These are phyloP conservation scores for Aspergillus spinulosporus DNA, from an alignment of 2,329 filamentous ascomycete species.

Conservation along the genomic window DNA sequence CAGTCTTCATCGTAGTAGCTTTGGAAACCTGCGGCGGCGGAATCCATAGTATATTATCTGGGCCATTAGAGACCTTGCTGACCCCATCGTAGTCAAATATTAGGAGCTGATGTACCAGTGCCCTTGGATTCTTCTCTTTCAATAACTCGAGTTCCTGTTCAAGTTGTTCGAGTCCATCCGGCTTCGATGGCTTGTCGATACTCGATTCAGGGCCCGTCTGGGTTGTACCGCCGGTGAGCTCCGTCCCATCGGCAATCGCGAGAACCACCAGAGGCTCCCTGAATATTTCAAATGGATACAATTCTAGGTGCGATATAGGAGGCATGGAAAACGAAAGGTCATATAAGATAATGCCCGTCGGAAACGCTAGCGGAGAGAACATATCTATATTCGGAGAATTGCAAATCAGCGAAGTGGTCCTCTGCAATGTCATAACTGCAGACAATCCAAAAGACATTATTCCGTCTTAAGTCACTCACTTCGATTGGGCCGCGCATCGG, in stretches of 20 bases:
- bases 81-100: slow-evolving; percentile 71
- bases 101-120: slow-evolving; percentile 74
- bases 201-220: slow-evolving; percentile 17
- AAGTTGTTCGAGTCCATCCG: slow-evolving; percentile 41
- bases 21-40: slow-evolving; percentile 68
- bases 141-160: slow-evolving; percentile 68
- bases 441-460: not conserved
- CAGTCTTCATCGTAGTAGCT: slow-evolving; percentile 76
- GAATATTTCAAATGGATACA: slow-evolving; percentile 88
- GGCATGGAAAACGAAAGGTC: slow-evolving; percentile 79
- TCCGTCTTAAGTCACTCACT: slow-evolving; percentile 58
- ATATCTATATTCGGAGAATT: slow-evolving; percentile 61
- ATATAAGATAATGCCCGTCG: slow-evolving; percentile 81
- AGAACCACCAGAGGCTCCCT: slow-evolving; percentile 81
- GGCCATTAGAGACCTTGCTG: slow-evolving; percentile 55
- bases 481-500: slow-evolving; percentile 79
- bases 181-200: slow-evolving; percentile 37
- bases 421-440: not conserved
- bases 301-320: slow-evolving; percentile 72
- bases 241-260: slow-evolving; percentile 77
- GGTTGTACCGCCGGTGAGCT: slow-evolving; percentile 52
- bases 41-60: slow-evolving; percentile 69
- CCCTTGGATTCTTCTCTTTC: slow-evolving; percentile 71
- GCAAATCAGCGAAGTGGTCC: slow-evolving; percentile 24
- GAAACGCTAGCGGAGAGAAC: slow-evolving; percentile 90